Evolutionary conservation across 352 stramenopile species (phyloP), one percentile per base, ranked within the genome.

Genomic region (Bremia lactucae): DNA sequence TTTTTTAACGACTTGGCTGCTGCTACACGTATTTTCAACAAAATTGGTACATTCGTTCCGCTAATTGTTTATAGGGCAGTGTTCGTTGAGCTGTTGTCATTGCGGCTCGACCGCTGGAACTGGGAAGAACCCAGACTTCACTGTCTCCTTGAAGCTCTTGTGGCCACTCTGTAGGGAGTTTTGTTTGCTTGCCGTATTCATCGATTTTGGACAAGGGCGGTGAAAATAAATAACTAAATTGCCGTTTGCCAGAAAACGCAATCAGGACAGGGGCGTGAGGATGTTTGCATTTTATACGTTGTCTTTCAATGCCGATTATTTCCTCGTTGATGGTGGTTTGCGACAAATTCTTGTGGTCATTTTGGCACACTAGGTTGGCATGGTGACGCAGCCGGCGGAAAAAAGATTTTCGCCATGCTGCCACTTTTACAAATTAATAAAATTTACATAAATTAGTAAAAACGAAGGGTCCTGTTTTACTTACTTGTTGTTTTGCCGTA

Each of bases 161-260:
- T 13, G 82, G 82, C 82, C 82, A 94, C 4, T 60, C 72, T 7
- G 51, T 28, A n/a, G 82, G 82, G 37, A 90, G 52, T 6, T 41
- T 59, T 4, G 48, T 62, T 60, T 89, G 76, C 7, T 48, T 62
- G 16, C 76, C 76, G 34, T 70, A 83, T 37, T 39, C 62, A 14
- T 83, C 70, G 13, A 85, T 64, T 56, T 75, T 87, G 21, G 68
- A 62, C 16, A 88, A 45, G 11, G 74, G 75, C 5, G 75, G 71
- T 11, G 77, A 67, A 44, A 94, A 94, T 34, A 94, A 46, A 36
- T 63, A 85, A 43, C 72, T 83, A 52, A 91, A 94, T 46, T 94
- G 82, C 14, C 82, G 73, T 52, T 94, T 94, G 11, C 82, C 82
- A 0, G 75, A 83, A 53, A 94, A 94, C 4, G 82, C 82, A 29